Evolutionary conservation across 2,329 filamentous ascomycete species (phyloP), one percentile per base, ranked within the genome.

Genomic region (Arthrobotrys musiformis): DNA sequence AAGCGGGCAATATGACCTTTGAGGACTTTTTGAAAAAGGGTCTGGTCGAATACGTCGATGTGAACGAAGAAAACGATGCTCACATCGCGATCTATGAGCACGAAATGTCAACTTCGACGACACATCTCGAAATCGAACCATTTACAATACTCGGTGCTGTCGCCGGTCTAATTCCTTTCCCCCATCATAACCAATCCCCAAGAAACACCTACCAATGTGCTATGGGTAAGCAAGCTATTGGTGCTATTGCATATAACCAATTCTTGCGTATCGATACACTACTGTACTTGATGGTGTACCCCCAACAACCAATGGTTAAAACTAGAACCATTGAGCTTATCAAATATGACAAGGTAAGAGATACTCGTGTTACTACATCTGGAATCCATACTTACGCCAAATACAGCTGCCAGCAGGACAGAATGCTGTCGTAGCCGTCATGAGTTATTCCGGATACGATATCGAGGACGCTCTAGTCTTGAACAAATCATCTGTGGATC

Each of bases 211-310:
- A 99, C 82, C 94, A 98, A 87, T 97, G 94, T 85, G 95, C 95
- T 85, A 99, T 99, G 95, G 95, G 95, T 88, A 99, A 99, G 85
- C 95, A 99, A 91, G 95, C 95, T 42, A 98, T 99, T 83, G 95
- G 95, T 35, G 94, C 94, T 35, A 98, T 99, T 82, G 95, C 94
- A 15, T 97, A 97, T 82, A 99, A 99, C 82, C 95, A 99, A 83
- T 97, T 97, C 85, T 92, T 94, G 81, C 91, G 95, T 70, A 97
- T 99, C 83, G 95, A 99, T 82, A 98, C 94, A 0, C 87, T 99
- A 15, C 89, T 99, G 5, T 98, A 97, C 83, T 92, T 97, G 0
- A 92, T 99, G 86, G 95, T 99, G 2, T 99, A 99, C 82, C 95
- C 95, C 5, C 96, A 99, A 82, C 90, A 97, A 81, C 95, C 95